These are phyloP conservation scores for Phytophthora idaei DNA, from an alignment of 352 stramenopile genomes.

Conservation along the genomic window DNA sequence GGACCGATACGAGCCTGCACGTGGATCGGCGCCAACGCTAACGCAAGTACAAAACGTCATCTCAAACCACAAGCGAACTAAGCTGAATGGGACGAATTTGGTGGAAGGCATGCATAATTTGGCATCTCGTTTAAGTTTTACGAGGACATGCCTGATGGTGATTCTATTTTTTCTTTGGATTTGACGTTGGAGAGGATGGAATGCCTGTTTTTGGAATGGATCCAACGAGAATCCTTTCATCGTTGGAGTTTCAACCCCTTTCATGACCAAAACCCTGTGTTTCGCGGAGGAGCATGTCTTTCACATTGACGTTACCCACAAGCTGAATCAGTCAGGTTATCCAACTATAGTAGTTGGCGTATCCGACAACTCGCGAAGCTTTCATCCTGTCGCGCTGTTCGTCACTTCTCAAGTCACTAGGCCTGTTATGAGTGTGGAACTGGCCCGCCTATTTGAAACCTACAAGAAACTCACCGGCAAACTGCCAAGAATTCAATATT, in stretches of 20 bases:
- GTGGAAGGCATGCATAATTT: conserved; percentile 4
- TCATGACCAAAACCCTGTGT: not conserved
- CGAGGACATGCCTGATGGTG: not conserved
- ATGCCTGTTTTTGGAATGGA: conserved; percentile 2
- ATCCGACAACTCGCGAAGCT: not conserved
- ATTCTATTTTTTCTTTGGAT: not conserved
- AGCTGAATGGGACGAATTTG: not conserved
- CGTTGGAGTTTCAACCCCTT: conserved; percentile 5
- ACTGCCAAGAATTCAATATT: not conserved
- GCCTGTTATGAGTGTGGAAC: not conserved
- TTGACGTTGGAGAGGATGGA: not conserved
- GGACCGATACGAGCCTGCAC: conserved; percentile 5
- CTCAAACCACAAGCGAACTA: conserved; percentile 1
- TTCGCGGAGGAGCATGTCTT: not conserved
- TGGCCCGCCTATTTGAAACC: not conserved
- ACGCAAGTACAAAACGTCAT: conserved; percentile 5
- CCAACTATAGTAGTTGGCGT: conserved; percentile 1
- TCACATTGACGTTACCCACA: conserved; percentile 11
- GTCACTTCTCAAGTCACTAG: not conserved
- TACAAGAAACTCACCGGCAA: not conserved
- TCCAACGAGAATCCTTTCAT: conserved; percentile 1
- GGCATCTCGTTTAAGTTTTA: not conserved
- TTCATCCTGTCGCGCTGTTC: not conserved
- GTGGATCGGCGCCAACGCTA: no score
- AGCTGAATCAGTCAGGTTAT: conserved; percentile 15